Evolutionary conservation across 177 flowering plant species (phyloP).

Genomic region (Telopea speciosissima): DNA sequence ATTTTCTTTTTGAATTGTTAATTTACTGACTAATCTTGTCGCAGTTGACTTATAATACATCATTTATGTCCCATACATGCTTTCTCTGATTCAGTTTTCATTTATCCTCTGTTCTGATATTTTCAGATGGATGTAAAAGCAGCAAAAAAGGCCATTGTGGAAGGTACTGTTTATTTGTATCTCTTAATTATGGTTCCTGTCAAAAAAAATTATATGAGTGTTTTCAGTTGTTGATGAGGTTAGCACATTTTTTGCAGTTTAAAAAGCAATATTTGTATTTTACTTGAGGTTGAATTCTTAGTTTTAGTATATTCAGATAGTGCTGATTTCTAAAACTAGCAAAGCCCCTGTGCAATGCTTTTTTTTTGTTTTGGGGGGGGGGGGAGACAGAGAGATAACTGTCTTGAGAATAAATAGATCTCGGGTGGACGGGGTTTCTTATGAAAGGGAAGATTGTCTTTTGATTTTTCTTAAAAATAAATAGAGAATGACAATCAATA

Average conservation of each 20-base stretch:
- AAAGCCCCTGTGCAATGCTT: no score
- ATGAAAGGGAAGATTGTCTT: no score
- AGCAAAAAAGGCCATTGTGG: slow-evolving; percentile 84
- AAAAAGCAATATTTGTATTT: background rate
- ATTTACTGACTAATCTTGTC: background rate
- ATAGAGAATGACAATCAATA: no score
- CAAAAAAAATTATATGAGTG: background rate
- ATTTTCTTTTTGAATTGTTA: background rate
- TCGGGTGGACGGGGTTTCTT: no score
- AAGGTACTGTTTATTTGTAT: slow-evolving; percentile 39
- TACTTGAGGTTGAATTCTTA: no score
- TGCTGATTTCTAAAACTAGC: no score
- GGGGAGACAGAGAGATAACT: no score
- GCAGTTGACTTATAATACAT: background rate
- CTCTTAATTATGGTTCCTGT: background rate
- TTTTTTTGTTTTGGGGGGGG: no score
- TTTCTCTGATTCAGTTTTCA: slow-evolving; percentile 2
- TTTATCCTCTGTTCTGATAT: slow-evolving; percentile 5
- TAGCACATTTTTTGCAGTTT: background rate
- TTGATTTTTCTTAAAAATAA: no score
- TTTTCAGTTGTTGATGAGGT: background rate
- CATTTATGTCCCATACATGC: background rate
- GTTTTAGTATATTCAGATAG: no score
- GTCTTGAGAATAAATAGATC: no score
- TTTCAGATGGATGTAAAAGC: slow-evolving; percentile 82